These are phyloP conservation scores for Cucurbita maxima DNA, from an alignment of 306 rosid species.

Conservation along the genomic window DNA sequence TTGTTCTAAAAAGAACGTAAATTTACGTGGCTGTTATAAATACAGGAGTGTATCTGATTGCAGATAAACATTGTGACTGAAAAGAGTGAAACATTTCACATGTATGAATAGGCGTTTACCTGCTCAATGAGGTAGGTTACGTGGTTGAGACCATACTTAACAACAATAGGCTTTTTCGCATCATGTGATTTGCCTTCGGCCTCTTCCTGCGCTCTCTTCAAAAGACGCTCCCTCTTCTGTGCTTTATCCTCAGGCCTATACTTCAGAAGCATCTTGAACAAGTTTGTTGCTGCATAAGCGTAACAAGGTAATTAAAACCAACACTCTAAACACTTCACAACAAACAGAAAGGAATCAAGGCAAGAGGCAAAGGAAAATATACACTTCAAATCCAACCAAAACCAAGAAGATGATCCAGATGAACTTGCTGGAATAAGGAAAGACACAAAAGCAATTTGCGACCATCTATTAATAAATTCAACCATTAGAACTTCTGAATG, in stretches of 20 bases:
- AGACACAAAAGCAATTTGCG: not conserved
- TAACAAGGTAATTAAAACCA: not conserved
- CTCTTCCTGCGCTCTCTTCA: slow-evolving; percentile 66
- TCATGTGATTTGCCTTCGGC: slow-evolving; percentile 47
- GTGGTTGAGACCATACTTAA: slow-evolving; percentile 73
- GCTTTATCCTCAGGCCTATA: slow-evolving; percentile 71
- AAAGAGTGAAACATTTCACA: not conserved
- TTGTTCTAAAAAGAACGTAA: slow-evolving; percentile 28
- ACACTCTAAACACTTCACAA: not conserved
- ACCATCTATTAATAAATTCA: not conserved
- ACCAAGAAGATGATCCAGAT: not conserved
- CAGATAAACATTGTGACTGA: not conserved
- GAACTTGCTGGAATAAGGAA: not conserved
- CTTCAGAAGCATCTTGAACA: slow-evolving; percentile 66
- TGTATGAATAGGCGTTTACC: slow-evolving; percentile 10
- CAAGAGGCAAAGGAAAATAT: not conserved
- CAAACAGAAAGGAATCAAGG: not conserved
- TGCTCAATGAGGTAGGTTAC: slow-evolving; percentile 71
- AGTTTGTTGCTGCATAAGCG: slow-evolving; percentile 34
- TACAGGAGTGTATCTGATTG: not conserved
- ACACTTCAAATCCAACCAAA: too few species aligned
- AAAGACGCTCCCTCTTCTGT: slow-evolving; percentile 53
- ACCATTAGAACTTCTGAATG: not conserved
- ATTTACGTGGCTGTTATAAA: not conserved
- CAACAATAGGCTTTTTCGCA: slow-evolving; percentile 52